Percentiles rank a stretch among this genome's conserved stretches.
These are phyloP conservation scores for Cutaneotrichosporon sp. DNA, from an alignment of 1,284 basidiomycete species.

Conservation along the genomic window DNA sequence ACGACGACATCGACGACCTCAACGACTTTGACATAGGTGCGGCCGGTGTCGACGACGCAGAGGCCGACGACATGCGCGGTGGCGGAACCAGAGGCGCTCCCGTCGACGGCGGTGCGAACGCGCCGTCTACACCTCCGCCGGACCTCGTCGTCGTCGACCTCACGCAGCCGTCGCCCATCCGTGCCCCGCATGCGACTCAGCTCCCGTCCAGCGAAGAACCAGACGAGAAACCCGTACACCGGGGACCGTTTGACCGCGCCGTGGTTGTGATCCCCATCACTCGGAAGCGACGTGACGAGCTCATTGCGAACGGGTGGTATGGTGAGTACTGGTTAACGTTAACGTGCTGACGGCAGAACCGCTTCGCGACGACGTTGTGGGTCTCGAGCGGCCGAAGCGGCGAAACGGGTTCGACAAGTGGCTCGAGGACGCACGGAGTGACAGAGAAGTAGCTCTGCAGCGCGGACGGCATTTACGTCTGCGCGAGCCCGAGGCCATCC, in stretches of 20 bases:
- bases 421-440: not conserved
- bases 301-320: conserved; percentile 13
- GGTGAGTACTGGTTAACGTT: conserved; percentile 3
- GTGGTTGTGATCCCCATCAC: conserved; percentile 4
- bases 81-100: too few species aligned
- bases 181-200: not conserved
- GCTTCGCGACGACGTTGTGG: conserved; percentile 7
- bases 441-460: not conserved
- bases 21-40: too few species aligned
- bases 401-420: not conserved
- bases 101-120: too few species aligned
- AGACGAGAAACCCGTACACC: not conserved
- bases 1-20: too few species aligned
- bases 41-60: too few species aligned
- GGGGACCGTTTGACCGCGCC: not conserved
- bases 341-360: conserved; percentile 8
- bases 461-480: conserved; percentile 11
- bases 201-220: too few species aligned
- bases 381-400: not conserved
- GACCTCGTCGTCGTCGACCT: not conserved
- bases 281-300: conserved; percentile 3
- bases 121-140: not conserved
- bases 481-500: conserved; percentile 24
- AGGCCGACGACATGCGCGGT: not conserved
- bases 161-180: not conserved